phyloP scores from a whole-genome alignment of 768 basidiomycete species.

The Trametes meyenii region DNA sequence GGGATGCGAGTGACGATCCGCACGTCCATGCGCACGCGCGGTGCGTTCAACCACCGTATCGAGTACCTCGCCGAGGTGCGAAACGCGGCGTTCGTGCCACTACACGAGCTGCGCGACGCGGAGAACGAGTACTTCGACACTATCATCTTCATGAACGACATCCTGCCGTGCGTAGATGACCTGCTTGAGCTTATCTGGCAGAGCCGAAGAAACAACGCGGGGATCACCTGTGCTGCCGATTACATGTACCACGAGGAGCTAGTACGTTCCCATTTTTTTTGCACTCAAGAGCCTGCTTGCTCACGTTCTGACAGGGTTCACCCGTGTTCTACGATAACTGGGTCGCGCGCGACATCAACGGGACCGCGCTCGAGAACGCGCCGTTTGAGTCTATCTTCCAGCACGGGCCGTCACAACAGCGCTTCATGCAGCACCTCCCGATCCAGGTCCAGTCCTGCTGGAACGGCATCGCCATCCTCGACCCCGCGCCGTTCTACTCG shows the following conservation, averaged over 20 bases:
- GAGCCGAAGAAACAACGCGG: conserved; percentile 88
- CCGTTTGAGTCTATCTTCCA: conserved; percentile 96
- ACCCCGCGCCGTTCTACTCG: conserved; percentile 93
- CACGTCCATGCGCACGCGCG: conserved; percentile 89
- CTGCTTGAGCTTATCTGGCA: conserved; percentile 98
- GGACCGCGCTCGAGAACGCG: conserved; percentile 96
- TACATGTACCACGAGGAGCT: conserved; percentile 99
- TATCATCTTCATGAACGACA: conserved; percentile 99
- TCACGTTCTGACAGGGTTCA: conserved; percentile 47
- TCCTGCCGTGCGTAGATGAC: conserved; percentile 97
- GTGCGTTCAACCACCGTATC: conserved; percentile 98
- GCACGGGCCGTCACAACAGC: conserved; percentile 68
- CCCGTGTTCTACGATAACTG: conserved; percentile 99
- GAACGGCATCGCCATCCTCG: conserved; percentile 96
- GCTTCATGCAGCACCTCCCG: conserved; percentile 92
- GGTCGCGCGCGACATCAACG: conserved; percentile 99
- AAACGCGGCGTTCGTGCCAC: conserved; percentile 93
- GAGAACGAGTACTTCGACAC: conserved; percentile 95
- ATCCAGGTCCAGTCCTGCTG: conserved; percentile 97
- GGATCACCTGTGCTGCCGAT: conserved; percentile 97
- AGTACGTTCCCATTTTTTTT: conserved; percentile 42
- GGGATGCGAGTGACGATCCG: conserved; percentile 94
- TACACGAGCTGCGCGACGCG: conserved; percentile 90
- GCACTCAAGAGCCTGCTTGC: not conserved
- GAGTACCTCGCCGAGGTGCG: conserved; percentile 99